These are phyloP conservation scores for Vanderwaltozyma tropicalis DNA, from an alignment of 805 yeast species.

Conservation along the genomic window DNA sequence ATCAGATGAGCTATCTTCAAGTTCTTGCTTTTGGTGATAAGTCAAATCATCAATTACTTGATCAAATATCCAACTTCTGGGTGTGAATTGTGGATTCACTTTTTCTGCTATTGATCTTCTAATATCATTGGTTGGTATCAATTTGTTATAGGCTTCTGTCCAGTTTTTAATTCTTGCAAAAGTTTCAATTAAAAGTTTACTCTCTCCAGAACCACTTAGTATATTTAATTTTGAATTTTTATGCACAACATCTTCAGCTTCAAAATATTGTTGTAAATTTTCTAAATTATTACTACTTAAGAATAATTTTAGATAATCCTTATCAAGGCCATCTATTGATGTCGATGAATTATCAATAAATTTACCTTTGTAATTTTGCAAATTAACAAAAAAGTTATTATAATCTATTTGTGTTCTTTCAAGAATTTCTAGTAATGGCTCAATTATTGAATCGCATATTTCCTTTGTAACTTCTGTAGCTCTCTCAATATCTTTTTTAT, in stretches of 20 bases:
- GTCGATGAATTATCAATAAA: constrained; percentile 21
- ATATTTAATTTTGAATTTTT: background rate
- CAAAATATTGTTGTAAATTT: constrained; percentile 18
- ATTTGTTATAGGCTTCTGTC: constrained; percentile 39
- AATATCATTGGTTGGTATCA: constrained; percentile 32
- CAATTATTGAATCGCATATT: constrained; percentile 32
- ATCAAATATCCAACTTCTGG: constrained; percentile 78
- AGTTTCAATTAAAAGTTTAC: constrained; percentile 33
- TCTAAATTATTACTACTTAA: constrained; percentile 11
- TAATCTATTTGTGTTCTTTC: constrained; percentile 60
- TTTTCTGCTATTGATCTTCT: constrained; percentile 35
- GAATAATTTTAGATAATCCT: constrained; percentile 11
- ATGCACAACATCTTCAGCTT: constrained; percentile 14
- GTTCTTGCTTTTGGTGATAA: constrained; percentile 41
- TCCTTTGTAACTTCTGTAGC: constrained; percentile 9
- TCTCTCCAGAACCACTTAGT: constrained; percentile 19
- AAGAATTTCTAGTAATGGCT: constrained; percentile 53
- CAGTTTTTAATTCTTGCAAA: constrained; percentile 37
- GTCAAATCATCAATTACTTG: constrained; percentile 58
- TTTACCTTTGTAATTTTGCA: constrained; percentile 42
- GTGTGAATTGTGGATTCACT: constrained; percentile 70
- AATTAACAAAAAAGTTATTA: constrained; percentile 60
- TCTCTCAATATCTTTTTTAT: constrained; percentile 4
- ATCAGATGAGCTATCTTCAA: constrained; percentile 12
- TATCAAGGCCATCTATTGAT: constrained; percentile 13